phyloP scores from a whole-genome alignment of 2,329 filamentous ascomycete genomes.

The Colletotrichum phormii region DNA sequence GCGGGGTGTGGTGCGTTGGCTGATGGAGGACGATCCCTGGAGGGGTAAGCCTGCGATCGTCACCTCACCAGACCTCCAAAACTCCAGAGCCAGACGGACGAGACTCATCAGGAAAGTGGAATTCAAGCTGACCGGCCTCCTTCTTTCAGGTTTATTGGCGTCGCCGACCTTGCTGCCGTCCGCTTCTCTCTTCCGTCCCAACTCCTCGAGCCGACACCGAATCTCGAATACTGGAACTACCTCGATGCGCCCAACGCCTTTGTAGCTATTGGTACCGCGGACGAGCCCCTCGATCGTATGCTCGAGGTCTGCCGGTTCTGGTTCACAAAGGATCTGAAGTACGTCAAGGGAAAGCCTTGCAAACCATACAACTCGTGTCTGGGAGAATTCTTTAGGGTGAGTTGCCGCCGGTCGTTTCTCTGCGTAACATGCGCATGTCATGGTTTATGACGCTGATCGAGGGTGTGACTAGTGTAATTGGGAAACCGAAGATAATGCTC shows the following conservation, averaged over 20 bases:
- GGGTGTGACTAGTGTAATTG: conserved; percentile 80
- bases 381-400: conserved; percentile 95
- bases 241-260: conserved; percentile 95
- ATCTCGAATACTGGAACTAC: conserved; percentile 99
- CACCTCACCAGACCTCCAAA: neutral
- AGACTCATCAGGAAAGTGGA: neutral
- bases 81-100: neutral
- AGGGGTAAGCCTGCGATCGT: neutral
- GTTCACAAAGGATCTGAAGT: conserved; percentile 99
- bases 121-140: conserved; percentile 21
- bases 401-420: conserved; percentile 44
- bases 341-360: conserved; percentile 97
- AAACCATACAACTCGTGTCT: conserved; percentile 98
- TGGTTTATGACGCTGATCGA: conserved; percentile 11
- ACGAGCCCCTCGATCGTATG: conserved; percentile 93
- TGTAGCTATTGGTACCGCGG: conserved; percentile 83
- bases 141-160: conserved; percentile 84
- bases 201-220: conserved; percentile 94
- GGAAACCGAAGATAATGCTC: conserved; percentile 86
- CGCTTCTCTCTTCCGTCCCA: conserved; percentile 97
- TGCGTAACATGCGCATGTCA: neutral
- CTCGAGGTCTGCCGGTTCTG: conserved; percentile 94
- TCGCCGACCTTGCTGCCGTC: conserved; percentile 93
- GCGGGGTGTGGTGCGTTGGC: neutral
- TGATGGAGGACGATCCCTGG: neutral